These are phyloP conservation scores for Quercus agrifolia DNA, from an alignment of 306 rosid species.

Conservation along the genomic window DNA sequence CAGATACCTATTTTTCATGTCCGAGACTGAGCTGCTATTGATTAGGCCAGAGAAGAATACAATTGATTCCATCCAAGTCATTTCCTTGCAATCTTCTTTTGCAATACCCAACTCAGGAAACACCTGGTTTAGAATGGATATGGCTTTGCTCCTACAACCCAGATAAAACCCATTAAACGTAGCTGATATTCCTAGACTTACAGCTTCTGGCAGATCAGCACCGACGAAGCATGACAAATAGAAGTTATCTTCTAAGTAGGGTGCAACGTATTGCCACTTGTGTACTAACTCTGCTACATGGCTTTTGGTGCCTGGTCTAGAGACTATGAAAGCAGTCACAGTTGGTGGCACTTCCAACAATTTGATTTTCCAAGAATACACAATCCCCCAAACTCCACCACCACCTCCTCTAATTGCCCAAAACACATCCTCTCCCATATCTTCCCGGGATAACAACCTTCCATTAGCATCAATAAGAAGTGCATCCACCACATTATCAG, in stretches of 20 bases:
- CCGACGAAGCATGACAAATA: conserved; percentile 67
- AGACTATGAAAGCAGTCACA: conserved; percentile 46
- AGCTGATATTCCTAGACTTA: conserved; percentile 38
- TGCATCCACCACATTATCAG: conserved; percentile 73
- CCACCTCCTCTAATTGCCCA: conserved; percentile 95
- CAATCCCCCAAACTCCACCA: conserved; percentile 71
- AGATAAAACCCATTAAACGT: conserved; percentile 56
- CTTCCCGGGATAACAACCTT: conserved; percentile 32
- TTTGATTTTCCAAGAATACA: conserved; percentile 69
- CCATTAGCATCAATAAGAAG: conserved; percentile 54
- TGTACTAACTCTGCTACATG: conserved; percentile 41
- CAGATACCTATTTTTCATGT: conserved; percentile 46
- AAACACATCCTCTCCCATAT: conserved; percentile 85
- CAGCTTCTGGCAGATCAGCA: conserved; percentile 56
- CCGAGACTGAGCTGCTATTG: conserved; percentile 33
- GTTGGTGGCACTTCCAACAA: conserved; percentile 44
- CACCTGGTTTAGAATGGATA: conserved; percentile 27
- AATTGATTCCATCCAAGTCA: conserved; percentile 78
- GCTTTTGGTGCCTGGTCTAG: conserved; percentile 41
- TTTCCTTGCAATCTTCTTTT: conserved; percentile 56
- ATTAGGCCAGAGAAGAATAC: conserved; percentile 59
- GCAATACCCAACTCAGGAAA: conserved; percentile 48
- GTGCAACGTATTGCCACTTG: conserved; percentile 75
- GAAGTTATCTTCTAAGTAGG: conserved; percentile 45
- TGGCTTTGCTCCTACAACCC: conserved; percentile 32